These are phyloP conservation scores for Pulicaria dysenterica DNA, from an alignment of 129 eudicot species.

Conservation along the genomic window DNA sequence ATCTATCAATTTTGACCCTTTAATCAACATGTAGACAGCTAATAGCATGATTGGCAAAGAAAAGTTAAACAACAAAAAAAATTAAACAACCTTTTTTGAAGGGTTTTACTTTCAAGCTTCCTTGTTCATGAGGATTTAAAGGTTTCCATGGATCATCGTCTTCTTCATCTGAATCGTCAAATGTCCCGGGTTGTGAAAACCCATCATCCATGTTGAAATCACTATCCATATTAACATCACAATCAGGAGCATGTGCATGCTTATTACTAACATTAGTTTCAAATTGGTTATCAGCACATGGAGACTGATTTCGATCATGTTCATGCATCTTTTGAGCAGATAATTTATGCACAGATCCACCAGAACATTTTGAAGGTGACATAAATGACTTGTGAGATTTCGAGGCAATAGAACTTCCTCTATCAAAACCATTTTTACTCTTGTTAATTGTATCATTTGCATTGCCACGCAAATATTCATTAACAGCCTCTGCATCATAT, in stretches of 20 bases:
- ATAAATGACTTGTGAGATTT: slow-evolving; percentile 62
- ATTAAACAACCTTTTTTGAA: slow-evolving; percentile 61
- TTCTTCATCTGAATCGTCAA: slow-evolving; percentile 53
- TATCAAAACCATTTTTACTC: slow-evolving; percentile 34
- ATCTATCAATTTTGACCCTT: background rate
- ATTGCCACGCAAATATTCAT: slow-evolving; percentile 51
- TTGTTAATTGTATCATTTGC: slow-evolving; percentile 37
- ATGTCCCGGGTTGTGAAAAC: slow-evolving; percentile 49
- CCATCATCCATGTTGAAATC: slow-evolving; percentile 61
- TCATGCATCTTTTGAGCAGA: slow-evolving; percentile 49
- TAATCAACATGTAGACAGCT: background rate
- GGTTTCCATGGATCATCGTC: slow-evolving; percentile 93
- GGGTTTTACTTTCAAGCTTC: slow-evolving; percentile 83
- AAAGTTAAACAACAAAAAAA: slow-evolving; percentile 5
- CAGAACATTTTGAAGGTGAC: slow-evolving; percentile 68
- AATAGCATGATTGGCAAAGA: background rate
- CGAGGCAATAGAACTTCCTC: slow-evolving; percentile 59
- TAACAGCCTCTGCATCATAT: slow-evolving; percentile 71
- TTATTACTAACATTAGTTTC: slow-evolving; percentile 36
- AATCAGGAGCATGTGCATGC: slow-evolving; percentile 38
- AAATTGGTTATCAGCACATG: slow-evolving; percentile 37
- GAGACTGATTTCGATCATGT: slow-evolving; percentile 38
- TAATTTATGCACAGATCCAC: slow-evolving; percentile 49
- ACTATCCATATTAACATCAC: slow-evolving; percentile 34
- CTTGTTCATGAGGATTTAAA: slow-evolving; percentile 91